Evolutionary conservation across 2,329 filamentous ascomycete species (phyloP).

Genomic region (Graphilbum sp.): DNA sequence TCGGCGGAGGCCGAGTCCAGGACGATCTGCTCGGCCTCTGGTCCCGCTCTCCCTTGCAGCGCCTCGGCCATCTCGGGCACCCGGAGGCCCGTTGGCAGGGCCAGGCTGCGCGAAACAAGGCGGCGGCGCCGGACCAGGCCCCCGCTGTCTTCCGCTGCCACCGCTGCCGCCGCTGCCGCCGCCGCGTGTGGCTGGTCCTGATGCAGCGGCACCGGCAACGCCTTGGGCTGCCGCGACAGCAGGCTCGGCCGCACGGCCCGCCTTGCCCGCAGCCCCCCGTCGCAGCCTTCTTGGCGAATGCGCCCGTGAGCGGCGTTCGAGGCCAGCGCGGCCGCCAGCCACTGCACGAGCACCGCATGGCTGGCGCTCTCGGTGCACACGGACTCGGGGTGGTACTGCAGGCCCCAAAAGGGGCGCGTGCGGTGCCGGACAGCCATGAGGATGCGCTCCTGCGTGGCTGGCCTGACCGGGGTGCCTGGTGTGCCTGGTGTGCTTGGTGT

Average conservation of each 20-base stretch:
- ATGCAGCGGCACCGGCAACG: neutral
- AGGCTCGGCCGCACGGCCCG: conserved; percentile 18
- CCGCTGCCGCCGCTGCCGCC: conserved; percentile 1
- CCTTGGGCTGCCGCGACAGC: conserved; percentile 11
- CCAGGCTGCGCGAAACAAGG: conserved; percentile 23
- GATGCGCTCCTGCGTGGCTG: too few species aligned
- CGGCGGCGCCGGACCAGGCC: too few species aligned
- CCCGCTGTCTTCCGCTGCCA: too few species aligned
- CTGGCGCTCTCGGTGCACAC: conserved; percentile 61
- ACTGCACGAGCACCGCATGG: conserved; percentile 50
- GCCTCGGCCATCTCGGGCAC: conserved; percentile 38
- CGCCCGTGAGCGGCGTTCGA: conserved; percentile 34
- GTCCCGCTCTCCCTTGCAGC: conserved; percentile 16
- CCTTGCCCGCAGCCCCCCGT: conserved; percentile 11
- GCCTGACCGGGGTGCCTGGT: too few species aligned
- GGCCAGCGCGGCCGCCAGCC: conserved; percentile 49
- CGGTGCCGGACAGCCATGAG: conserved; percentile 64
- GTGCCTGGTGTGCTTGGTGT: too few species aligned
- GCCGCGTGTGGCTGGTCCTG: too few species aligned
- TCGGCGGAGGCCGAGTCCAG: conserved; percentile 43
- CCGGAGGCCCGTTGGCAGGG: conserved; percentile 27
- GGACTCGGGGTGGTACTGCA: conserved; percentile 86
- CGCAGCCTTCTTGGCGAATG: conserved; percentile 7
- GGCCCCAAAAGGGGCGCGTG: conserved; percentile 60
- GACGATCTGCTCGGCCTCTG: conserved; percentile 30